These are phyloP conservation scores for Pulveroboletus ravenelii DNA, from an alignment of 768 basidiomycete genomes.

Conservation along the genomic window DNA sequence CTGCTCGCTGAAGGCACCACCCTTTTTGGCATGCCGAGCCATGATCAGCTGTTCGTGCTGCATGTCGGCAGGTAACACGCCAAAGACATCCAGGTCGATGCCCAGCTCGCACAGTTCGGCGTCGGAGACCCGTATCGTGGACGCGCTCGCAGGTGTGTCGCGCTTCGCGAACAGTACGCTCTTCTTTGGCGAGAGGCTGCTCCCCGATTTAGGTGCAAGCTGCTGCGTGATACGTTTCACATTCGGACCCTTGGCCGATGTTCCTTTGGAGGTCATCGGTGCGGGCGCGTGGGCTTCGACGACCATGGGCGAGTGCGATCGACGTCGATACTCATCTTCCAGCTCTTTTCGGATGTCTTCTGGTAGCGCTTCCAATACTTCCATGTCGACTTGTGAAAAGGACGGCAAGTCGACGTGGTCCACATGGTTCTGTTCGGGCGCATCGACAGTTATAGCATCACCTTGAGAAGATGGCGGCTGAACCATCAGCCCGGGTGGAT, in stretches of 20 bases:
- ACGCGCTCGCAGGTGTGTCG: slow-evolving; percentile 21
- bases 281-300: slow-evolving; percentile 4
- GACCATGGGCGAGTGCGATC: slow-evolving; percentile 47
- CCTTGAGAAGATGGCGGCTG: slow-evolving; percentile 34
- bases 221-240: slow-evolving; percentile 59
- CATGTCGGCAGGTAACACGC: slow-evolving; percentile 54
- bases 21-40: slow-evolving; percentile 45
- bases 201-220: slow-evolving; percentile 52
- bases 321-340: slow-evolving; percentile 59
- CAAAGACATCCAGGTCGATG: slow-evolving; percentile 73
- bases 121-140: slow-evolving; percentile 44
- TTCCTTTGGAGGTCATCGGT: slow-evolving; percentile 9
- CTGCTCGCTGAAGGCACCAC: slow-evolving; percentile 36
- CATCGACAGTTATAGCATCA: slow-evolving; percentile 9
- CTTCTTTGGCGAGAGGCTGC: slow-evolving; percentile 36
- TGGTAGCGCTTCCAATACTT: slow-evolving; percentile 68
- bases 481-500: slow-evolving; percentile 21
- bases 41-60: slow-evolving; percentile 72
- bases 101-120: slow-evolving; percentile 57
- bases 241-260: slow-evolving; percentile 36
- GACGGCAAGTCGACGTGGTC: slow-evolving; percentile 50
- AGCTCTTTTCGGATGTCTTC: slow-evolving; percentile 65
- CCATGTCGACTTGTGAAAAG: slow-evolving; percentile 71
- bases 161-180: slow-evolving; percentile 36
- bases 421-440: slow-evolving; percentile 8